phyloP scores from a whole-genome alignment of 2,329 filamentous ascomycete species.

The Colletotrichum sp. region DNA sequence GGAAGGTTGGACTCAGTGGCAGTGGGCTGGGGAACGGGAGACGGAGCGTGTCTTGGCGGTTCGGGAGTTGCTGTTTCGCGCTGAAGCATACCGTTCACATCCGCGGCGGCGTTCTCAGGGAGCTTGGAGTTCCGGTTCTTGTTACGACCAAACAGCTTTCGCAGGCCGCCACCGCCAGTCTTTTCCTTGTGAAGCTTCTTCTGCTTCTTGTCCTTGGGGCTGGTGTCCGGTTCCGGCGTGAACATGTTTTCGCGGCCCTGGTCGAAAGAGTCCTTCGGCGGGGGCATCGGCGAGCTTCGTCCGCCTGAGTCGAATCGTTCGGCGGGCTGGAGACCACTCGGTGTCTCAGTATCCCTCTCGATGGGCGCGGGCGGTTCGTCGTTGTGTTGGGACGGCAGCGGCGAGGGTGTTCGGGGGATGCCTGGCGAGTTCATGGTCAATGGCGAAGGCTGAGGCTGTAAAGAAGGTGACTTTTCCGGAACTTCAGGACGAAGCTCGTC shows the following conservation, averaged over 20 bases:
- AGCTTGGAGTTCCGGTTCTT: constrained; percentile 65
- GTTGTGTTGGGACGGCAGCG: constrained; percentile 5
- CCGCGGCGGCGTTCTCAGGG: constrained; percentile 57
- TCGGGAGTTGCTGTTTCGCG: constrained; percentile 32
- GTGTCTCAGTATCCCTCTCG: constrained; percentile 42
- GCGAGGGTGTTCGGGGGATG: not conserved
- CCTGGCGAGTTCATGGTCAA: constrained; percentile 27
- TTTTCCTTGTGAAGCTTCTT: constrained; percentile 64
- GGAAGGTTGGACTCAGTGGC: constrained; percentile 21
- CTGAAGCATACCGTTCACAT: constrained; percentile 56
- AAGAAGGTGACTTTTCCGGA: constrained; percentile 44
- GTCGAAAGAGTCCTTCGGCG: constrained; percentile 39
- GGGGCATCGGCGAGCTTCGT: constrained; percentile 43
- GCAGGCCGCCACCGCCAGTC: constrained; percentile 54
- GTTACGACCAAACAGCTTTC: constrained; percentile 69
- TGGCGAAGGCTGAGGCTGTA: constrained; percentile 25
- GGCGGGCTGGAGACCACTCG: constrained; percentile 38
- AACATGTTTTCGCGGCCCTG: constrained; percentile 39
- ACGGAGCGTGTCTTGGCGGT: constrained; percentile 24
- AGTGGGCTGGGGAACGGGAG: constrained; percentile 23
- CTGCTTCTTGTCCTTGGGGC: constrained; percentile 50
- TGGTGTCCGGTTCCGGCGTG: constrained; percentile 44
- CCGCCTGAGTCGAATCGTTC: constrained; percentile 35
- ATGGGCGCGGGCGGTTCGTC: constrained; percentile 29
- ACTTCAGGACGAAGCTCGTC: constrained; percentile 41